Evolutionary conservation across 2,329 filamentous ascomycete genomes (phyloP).

Genomic region (Incumbomyces lentus): DNA sequence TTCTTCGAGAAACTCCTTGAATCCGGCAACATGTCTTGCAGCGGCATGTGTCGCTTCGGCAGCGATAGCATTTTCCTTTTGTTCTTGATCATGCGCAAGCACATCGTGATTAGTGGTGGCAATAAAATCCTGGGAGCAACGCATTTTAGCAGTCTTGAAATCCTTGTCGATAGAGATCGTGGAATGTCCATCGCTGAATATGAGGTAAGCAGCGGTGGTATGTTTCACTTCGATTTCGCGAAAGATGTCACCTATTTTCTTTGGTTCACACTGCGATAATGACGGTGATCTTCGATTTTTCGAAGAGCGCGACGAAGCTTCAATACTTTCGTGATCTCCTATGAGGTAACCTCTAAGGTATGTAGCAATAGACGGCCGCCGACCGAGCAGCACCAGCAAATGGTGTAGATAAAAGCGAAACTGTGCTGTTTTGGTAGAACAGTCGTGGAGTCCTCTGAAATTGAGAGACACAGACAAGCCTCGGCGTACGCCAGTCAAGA

Average conservation of each 20-base stretch:
- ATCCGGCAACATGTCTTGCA: constrained; percentile 11
- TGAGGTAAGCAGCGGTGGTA: constrained; percentile 48
- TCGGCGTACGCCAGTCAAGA: constrained; percentile 38
- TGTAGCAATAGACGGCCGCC: constrained; percentile 44
- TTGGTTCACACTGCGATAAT: neutral
- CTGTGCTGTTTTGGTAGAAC: constrained; percentile 26
- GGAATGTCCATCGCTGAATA: constrained; percentile 41
- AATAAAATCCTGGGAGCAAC: constrained; percentile 42
- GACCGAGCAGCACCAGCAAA: constrained; percentile 44
- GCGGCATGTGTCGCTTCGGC: neutral
- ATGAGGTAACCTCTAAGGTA: constrained; percentile 30
- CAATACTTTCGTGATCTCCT: constrained; percentile 5
- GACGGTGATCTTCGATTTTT: neutral
- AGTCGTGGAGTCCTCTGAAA: constrained; percentile 38
- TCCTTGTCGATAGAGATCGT: constrained; percentile 49
- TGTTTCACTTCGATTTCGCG: constrained; percentile 25
- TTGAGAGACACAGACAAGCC: constrained; percentile 42
- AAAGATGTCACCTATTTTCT: constrained; percentile 13
- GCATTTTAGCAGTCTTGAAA: constrained; percentile 34
- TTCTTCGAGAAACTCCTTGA: constrained; percentile 17
- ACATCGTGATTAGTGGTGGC: constrained; percentile 48
- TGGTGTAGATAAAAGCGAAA: constrained; percentile 39
- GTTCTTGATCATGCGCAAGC: constrained; percentile 18
- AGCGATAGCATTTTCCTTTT: constrained; percentile 14
- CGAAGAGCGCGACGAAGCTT: constrained; percentile 2